phyloP scores from a whole-genome alignment of 2,329 filamentous ascomycete genomes.

The Sporothrix phasma region DNA sequence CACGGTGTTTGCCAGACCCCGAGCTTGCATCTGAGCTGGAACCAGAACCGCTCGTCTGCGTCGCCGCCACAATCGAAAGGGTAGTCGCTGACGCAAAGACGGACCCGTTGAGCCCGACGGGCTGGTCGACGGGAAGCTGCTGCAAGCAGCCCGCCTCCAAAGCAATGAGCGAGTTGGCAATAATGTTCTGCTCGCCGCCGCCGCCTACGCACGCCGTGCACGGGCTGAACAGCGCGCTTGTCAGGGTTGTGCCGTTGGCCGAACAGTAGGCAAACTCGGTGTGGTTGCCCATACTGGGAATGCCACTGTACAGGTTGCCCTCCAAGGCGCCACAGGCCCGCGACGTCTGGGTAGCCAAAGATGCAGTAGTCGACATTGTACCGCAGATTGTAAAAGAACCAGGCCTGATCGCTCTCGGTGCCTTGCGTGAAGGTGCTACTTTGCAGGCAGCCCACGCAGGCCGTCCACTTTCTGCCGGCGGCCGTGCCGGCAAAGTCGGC shows the following conservation, averaged over 20 bases:
- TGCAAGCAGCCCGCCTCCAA: slow-evolving; percentile 43
- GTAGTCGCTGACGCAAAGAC: slow-evolving; percentile 21
- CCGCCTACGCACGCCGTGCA: slow-evolving; percentile 40
- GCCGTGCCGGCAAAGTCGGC: slow-evolving; percentile 30
- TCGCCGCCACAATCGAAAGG: slow-evolving; percentile 29
- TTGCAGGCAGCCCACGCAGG: slow-evolving; percentile 44
- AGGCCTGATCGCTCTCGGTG: slow-evolving; percentile 42
- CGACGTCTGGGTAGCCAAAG: slow-evolving; percentile 40
- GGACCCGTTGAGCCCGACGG: slow-evolving; percentile 24
- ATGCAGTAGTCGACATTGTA: slow-evolving; percentile 44
- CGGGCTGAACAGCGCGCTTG: slow-evolving; percentile 26
- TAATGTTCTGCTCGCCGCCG: slow-evolving; percentile 31
- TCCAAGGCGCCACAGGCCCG: slow-evolving; percentile 40
- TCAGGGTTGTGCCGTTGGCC: slow-evolving; percentile 30
- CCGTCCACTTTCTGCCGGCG: slow-evolving; percentile 37
- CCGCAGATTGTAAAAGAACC: slow-evolving; percentile 48
- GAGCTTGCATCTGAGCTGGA: slow-evolving; percentile 6
- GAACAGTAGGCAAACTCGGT: slow-evolving; percentile 39
- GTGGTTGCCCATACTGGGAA: slow-evolving; percentile 27
- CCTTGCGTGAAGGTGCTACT: slow-evolving; percentile 39
- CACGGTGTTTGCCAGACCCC: slow-evolving; percentile 7
- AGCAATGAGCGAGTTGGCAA: slow-evolving; percentile 43
- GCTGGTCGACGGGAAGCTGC: slow-evolving; percentile 27
- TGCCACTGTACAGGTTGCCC: slow-evolving; percentile 31
- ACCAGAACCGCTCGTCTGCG: slow-evolving; percentile 17